Evolutionary conservation across 2,329 filamentous ascomycete species (phyloP), one percentile per base, ranked within the genome.

Genomic region (Exophiala aquamarina): DNA sequence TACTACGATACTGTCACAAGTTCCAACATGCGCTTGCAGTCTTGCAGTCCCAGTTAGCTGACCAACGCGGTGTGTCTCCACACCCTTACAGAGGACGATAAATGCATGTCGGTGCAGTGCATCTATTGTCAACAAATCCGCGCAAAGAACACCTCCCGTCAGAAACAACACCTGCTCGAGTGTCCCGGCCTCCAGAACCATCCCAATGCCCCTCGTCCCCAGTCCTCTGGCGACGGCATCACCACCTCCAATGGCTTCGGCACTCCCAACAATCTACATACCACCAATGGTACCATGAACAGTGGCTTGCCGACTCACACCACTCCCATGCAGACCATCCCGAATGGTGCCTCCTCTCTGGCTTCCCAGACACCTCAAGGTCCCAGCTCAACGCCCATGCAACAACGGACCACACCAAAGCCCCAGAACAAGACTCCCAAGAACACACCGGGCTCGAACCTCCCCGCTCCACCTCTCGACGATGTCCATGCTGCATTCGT

Each of bases 91-190:
- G 53, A 56, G 45, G 56, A 58, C 49, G 56, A 58, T 43, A 58
- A 76, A 69, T 76, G 73, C 62, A 71, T 75, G 51, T 75, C 72
- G 35, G 73, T 75, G 17, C 73, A 75, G 65, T 76, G 73, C 62
- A 75, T 75, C 63, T 75, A 76, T 59, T 76, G 73, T 53, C 72
- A 75, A 59, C 72, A 75, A 61, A 74, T 74, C 48, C 70, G 73
- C 52, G 73, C 73, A 60, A 76, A 76, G 66, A 76, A 76, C 57
- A 76, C 73, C 46, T 74, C 70, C 50, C 71, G 73, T 52, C 73
- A 75, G 64, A 75, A 75, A 60, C 70, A 74, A 58, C 73, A 76
- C 58, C 63, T 75, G 14, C 71, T 74, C 47, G 72, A 75, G 58
- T 76, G 73, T 56, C 72, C 71, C 40, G 71, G 70, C 48, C 63